Percentiles rank a stretch among this genome's conserved stretches.
Conservation (phyloP, 78 protist species). For the Chrysochromulina parva region DNA sequence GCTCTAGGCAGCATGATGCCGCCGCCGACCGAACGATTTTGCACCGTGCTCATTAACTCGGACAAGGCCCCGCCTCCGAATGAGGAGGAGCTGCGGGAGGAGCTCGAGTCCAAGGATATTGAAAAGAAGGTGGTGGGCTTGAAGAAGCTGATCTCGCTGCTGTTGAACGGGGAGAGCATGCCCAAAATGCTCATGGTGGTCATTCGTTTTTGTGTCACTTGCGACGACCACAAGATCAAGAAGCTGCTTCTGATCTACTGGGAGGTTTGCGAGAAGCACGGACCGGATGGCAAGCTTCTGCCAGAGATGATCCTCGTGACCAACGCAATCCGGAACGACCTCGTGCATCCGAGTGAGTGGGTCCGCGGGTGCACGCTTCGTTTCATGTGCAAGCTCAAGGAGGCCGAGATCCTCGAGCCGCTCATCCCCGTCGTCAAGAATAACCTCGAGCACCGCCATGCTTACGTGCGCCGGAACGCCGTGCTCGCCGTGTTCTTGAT, state of each 20-base stretch:
- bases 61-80: not conserved
- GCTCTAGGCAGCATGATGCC: too few species aligned
- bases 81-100: constrained; percentile 8
- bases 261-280: constrained; percentile 89
- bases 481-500: constrained; percentile 85
- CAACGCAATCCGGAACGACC: constrained; percentile 61
- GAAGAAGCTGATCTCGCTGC: constrained; percentile 60
- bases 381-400: constrained; percentile 88
- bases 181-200: constrained; percentile 78
- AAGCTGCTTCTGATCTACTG: constrained; percentile 90
- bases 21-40: not conserved
- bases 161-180: constrained; percentile 79
- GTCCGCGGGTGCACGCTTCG: constrained; percentile 92
- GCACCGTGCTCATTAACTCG: not conserved
- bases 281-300: constrained; percentile 85
- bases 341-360: constrained; percentile 93
- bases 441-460: constrained; percentile 86
- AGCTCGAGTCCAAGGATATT: not conserved
- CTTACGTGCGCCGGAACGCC: constrained; percentile 81
- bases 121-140: constrained; percentile 39
- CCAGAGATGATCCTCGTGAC: constrained; percentile 91
- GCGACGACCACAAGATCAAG: constrained; percentile 83
- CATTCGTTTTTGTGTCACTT: constrained; percentile 82
- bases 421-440: constrained; percentile 67
- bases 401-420: constrained; percentile 88